Base-by-base conservation (phyloP, 768 basidiomycete genomes). In the Tephrocybe sp. region DNA sequence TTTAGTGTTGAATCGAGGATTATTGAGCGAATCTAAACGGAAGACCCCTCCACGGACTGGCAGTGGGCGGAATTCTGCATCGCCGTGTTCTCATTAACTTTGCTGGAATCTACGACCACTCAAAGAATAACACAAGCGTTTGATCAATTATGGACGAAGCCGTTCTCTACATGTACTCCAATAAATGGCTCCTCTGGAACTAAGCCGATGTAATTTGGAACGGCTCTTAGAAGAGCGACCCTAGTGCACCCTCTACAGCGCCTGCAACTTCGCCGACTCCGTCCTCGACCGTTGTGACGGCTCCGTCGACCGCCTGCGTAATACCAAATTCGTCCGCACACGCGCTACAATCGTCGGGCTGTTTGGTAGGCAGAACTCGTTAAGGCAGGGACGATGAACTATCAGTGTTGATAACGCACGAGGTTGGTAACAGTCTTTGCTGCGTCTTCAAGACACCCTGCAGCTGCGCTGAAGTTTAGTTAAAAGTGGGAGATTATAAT, bases 241-340 rank as follows among this genome's bases (percentile, higher is more conserved):
- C 40, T 13, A 49, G 9, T 25, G 41, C 40, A 49, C 31, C 35
- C 12, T 43, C 42, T 16, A 54, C 22, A 19, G 39, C 44, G 15
- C 41, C 52, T 11, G 40, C 41, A 24, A 39, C 47, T 22, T 44
- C 24, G 2, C 44, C 39, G 24, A 42, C 48, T n/a, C 39, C 43
- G 15, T 49, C 36, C n/a, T 32, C 25, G 22, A 48, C 31, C 34
- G 37, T 49, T 9, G 19, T 21, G 4, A 28, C 48, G 25, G 36
- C 44, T 2, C 31, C 16, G 26, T 53, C 38, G 40, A 43, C 41
- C 30, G 44, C 47, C 2, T 32, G 31, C 31, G 9, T 30, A 12
- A 57, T 15, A n/a, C 46, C 34, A 18, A 57, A 53, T n/a, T 57
- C 55, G 13, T 50, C 41, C 2, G 51, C 22, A n/a, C 55, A 57